Percentiles rank a stretch among this genome's conserved stretches.
phyloP scores from a whole-genome alignment of 371 early-diverging fungal genomes.

The Phascolomyces articulosus region DNA sequence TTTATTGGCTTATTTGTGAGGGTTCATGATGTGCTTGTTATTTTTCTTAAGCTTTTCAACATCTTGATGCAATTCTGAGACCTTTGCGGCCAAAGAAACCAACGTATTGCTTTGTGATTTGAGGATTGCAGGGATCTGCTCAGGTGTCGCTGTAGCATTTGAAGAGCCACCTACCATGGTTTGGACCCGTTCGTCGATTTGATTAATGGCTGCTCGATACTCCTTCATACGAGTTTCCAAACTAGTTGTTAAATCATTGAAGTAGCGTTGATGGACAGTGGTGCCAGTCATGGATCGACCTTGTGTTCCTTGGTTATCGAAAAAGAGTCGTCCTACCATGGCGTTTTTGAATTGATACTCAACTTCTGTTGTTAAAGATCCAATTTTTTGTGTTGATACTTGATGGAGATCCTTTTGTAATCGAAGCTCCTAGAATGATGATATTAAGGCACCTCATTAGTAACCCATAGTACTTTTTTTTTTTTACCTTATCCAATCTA shows the following conservation, averaged over 20 bases:
- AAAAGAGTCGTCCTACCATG: constrained; percentile 5
- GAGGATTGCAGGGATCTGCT: constrained; percentile 34
- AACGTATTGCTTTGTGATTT: constrained; percentile 55
- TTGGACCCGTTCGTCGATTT: constrained; percentile 9
- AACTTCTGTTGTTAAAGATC: not conserved
- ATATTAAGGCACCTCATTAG: no score
- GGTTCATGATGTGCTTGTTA: not conserved
- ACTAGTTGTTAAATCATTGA: not conserved
- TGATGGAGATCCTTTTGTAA: constrained; percentile 12
- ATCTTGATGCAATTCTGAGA: constrained; percentile 55
- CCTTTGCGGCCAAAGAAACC: constrained; percentile 52
- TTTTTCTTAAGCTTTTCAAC: constrained; percentile 37
- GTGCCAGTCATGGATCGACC: constrained; percentile 2
- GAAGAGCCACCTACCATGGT: not conserved
- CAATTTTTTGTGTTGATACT: not conserved
- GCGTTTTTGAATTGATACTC: constrained; percentile 19
- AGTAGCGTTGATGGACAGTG: constrained; percentile 8
- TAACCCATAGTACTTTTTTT: no score
- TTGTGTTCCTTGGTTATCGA: not conserved
- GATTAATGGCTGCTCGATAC: constrained; percentile 9
- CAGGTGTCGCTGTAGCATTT: not conserved
- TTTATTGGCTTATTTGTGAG: not conserved
- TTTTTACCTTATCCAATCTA: no score
- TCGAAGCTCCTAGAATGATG: constrained; percentile 4
- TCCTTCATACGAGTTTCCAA: not conserved